Conservation (phyloP, 371 early-diverging fungal genomes). For the Mortierella sp. region DNA sequence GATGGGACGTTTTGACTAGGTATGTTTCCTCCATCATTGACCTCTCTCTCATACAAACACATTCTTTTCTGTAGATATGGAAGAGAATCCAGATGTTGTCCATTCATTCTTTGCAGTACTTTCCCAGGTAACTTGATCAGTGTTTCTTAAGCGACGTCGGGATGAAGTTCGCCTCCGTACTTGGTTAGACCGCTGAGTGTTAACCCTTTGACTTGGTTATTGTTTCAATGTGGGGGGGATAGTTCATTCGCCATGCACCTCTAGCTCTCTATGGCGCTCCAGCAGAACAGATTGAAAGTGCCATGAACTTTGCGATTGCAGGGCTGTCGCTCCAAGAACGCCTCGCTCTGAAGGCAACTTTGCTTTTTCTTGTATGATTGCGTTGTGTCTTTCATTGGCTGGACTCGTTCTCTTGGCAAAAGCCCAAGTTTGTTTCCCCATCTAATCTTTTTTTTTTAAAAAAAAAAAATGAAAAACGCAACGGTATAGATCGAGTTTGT, state of each 20-base stretch:
- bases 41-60: neutral
- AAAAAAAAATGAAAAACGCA: no score
- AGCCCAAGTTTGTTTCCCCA: neutral
- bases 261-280: conserved; percentile 66
- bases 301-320: conserved; percentile 64
- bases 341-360: conserved; percentile 66
- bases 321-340: conserved; percentile 70
- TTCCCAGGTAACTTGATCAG: conserved; percentile 56
- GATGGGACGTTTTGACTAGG: no score
- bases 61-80: conserved; percentile 54
- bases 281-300: conserved; percentile 56
- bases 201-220: no score
- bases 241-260: conserved; percentile 67
- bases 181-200: no score
- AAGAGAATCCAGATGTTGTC: conserved; percentile 54
- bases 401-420: neutral
- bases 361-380: conserved; percentile 68
- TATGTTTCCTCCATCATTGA: no score
- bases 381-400: neutral
- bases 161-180: no score
- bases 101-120: conserved; percentile 63
- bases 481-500: conserved; percentile 69
- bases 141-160: neutral
- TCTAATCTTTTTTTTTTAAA: no score
- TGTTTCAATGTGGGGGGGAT: neutral